Base-by-base conservation (phyloP, 2,329 filamentous ascomycete genomes). In the Botrytis tulipae region DNA sequence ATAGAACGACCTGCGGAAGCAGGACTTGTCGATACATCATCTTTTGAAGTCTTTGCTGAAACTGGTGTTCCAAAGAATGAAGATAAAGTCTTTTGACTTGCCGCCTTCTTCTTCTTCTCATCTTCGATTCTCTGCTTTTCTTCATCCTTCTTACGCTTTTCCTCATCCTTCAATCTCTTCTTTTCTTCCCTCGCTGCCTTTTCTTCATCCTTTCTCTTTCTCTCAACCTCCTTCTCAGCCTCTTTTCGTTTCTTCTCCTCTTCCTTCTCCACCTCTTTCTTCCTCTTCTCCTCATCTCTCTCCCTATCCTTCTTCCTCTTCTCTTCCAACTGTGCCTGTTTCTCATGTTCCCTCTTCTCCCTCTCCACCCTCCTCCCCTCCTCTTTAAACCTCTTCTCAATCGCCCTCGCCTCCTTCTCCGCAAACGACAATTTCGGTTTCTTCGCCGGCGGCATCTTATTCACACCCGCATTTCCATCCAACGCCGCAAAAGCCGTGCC, bases 91-190 rank as follows among this genome's bases (percentile, higher is more conserved):
- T 83, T 84, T 74, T 86, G 84, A 70, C 84, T 83, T 60, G 84
- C 83, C 67, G 84, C 85, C 74, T 86, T 84, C 71, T 82, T 82
- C 74, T 82, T 83, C 75, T 85, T 84, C 66, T 84, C 83, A 74
- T 86, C 83, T 70, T 81, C 85, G 1, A 77, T 80, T 76, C 86
- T 85, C 72, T 85, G 83, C 74, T 81, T 80, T 73, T 82, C 80
- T 10, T 81, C 80, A 76, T 83, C 81, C 76, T 80, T 80, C 69
- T 14, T 75, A 76, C 74, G 78, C 32, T 80, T 78, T 70, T 79
- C 78, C 10, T 77, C 78, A 60, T 81, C 80, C 61, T 76, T 79
- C 69, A 78, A 77, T 10, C 78, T 78, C 76, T 78, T 81, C 25
- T 82, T 80, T 63, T 84, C 85, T 71, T 79, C 76, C 57, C 80